A percentile compares a stretch with the other conserved stretches of the same genome.
Evolutionary conservation across 176 grass and related monocot genomes (phyloP).

Genomic region (Urochloa ruziziensis): DNA sequence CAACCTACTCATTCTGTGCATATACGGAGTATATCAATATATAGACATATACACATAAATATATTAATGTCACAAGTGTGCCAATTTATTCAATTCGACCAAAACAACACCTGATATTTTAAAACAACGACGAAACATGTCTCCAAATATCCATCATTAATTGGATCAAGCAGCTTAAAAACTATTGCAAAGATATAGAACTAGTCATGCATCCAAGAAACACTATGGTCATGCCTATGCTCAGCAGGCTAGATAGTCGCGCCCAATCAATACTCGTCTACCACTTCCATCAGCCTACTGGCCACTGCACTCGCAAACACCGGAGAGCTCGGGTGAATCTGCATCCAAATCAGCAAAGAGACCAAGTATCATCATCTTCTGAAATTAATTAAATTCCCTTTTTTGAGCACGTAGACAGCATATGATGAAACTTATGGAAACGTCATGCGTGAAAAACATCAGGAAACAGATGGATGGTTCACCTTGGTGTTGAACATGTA

Average conservation of each 20-base stretch:
- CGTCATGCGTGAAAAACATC: background rate
- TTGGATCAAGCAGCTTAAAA: background rate
- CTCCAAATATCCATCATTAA: background rate
- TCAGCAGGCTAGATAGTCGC: background rate
- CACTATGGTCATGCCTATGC: too few species aligned
- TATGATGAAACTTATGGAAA: background rate
- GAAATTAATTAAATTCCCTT: background rate
- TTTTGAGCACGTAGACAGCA: background rate
- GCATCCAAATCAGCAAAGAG: conserved; percentile 3
- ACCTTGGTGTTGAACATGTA: conserved; percentile 99
- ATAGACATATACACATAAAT: background rate
- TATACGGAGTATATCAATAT: background rate
- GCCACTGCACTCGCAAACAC: conserved; percentile 75
- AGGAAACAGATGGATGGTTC: background rate
- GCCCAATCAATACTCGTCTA: conserved; percentile 40
- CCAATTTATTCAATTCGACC: conserved; percentile 28
- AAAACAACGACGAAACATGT: background rate
- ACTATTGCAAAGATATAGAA: background rate
- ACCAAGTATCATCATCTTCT: background rate
- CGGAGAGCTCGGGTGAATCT: conserved; percentile 66
- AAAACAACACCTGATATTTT: conserved; percentile 16
- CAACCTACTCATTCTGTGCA: background rate
- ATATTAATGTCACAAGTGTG: background rate
- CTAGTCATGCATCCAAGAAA: background rate
- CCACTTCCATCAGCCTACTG: conserved; percentile 63